A percentile compares a stretch with the other conserved stretches of the same genome.
These are phyloP conservation scores for Aureobasidium sp. DNA, from an alignment of 2,329 filamentous ascomycete genomes.

Conservation along the genomic window DNA sequence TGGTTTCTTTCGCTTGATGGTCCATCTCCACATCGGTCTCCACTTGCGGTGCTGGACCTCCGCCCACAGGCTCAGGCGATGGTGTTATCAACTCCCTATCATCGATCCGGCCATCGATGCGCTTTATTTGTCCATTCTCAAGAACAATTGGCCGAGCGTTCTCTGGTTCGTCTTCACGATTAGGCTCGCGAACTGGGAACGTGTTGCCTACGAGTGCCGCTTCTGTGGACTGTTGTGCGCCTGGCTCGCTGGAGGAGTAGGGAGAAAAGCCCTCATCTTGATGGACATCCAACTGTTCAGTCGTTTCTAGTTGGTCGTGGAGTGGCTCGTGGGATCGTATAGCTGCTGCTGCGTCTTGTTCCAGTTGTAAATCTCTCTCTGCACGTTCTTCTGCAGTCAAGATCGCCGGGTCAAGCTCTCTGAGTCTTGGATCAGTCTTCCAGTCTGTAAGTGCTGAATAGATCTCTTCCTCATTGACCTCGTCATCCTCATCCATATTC, in stretches of 20 bases:
- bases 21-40: neutral
- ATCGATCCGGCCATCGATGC: neutral
- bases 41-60: neutral
- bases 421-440: no score
- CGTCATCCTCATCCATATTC: neutral
- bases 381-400: neutral
- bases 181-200: neutral
- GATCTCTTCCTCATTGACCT: neutral
- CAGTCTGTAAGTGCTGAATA: no score
- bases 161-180: neutral
- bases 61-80: neutral
- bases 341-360: neutral
- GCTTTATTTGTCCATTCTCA: neutral
- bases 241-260: neutral
- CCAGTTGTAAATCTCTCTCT: neutral
- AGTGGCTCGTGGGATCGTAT: neutral
- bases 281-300: neutral
- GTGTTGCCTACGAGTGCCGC: neutral
- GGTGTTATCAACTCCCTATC: neutral
- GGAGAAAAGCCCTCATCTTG: neutral
- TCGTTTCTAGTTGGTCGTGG: neutral
- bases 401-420: neutral
- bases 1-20: no score
- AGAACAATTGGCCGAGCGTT: neutral
- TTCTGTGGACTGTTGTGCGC: neutral